These are phyloP conservation scores for Alternaria atra DNA, from an alignment of 2,329 filamentous ascomycete species.

Conservation along the genomic window DNA sequence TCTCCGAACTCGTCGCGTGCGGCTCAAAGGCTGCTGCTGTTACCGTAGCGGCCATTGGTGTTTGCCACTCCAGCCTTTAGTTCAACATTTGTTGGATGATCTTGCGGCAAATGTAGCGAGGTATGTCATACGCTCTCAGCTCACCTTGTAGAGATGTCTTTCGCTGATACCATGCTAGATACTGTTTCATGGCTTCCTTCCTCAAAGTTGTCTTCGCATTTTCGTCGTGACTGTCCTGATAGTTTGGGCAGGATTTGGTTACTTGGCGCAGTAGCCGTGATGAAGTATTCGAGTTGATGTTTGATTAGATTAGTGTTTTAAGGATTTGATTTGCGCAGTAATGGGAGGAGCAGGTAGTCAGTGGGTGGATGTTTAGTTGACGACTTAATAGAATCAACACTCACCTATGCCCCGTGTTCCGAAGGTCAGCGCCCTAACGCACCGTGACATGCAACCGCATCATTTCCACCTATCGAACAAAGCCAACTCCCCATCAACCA, in stretches of 20 bases:
- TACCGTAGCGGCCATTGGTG: neutral
- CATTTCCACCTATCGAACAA: conserved; percentile 14
- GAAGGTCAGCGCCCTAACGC: conserved; percentile 1
- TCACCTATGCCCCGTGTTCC: neutral
- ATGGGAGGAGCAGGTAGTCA: neutral
- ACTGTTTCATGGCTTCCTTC: neutral
- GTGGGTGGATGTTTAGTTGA: neutral
- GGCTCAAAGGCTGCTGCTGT: neutral
- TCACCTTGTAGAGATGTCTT: neutral
- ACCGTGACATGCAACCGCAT: conserved; percentile 9
- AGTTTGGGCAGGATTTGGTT: neutral
- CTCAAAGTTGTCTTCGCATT: neutral
- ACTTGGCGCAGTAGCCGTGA: neutral
- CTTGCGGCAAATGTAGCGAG: neutral
- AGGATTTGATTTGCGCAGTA: neutral
- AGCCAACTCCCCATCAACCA: neutral
- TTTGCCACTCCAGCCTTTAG: neutral
- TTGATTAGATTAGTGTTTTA: neutral
- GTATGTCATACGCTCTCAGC: neutral
- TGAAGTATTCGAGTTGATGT: neutral
- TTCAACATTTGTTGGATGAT: neutral
- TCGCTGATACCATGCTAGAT: neutral
- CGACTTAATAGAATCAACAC: neutral
- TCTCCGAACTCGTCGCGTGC: neutral
- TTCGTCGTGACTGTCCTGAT: neutral